Conservation (phyloP, 805 yeast species). For the Ogataea ramenticola region DNA sequence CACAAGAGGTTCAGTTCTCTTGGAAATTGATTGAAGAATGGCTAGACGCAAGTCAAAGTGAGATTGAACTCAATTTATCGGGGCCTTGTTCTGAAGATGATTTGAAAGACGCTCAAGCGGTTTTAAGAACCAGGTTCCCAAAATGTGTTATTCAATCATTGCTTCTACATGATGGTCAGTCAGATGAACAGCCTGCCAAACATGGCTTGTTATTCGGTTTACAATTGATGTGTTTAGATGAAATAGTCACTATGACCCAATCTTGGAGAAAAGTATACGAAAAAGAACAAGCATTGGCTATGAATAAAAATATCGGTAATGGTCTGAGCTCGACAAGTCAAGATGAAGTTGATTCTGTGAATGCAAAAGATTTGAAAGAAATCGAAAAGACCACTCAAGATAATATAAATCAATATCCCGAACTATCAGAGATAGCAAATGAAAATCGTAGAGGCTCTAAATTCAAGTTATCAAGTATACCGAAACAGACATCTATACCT, state of each 20-base stretch:
- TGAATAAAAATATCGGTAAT: not conserved
- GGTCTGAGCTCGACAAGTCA: not conserved
- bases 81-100: constrained; percentile 68
- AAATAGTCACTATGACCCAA: constrained; percentile 67
- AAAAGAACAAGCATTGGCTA: constrained; percentile 17
- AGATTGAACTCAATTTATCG: not conserved
- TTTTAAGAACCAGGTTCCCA: constrained; percentile 64
- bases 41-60: constrained; percentile 30
- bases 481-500: constrained; percentile 61
- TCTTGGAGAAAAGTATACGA: constrained; percentile 72
- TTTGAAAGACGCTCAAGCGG: constrained; percentile 69
- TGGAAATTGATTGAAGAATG: constrained; percentile 82
- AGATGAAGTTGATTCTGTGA: constrained; percentile 2
- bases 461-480: constrained; percentile 15
- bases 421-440: not conserved
- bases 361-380: not conserved
- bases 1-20: constrained; percentile 65
- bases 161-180: constrained; percentile 83
- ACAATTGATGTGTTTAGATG: constrained; percentile 69
- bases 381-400: not conserved
- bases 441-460: not conserved
- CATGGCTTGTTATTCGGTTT: constrained; percentile 72
- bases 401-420: not conserved
- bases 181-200: constrained; percentile 58
- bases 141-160: constrained; percentile 67